A percentile compares a stretch with the other conserved stretches of the same genome.
phyloP scores from a whole-genome alignment of 2,329 filamentous ascomycete species.

The Alternaria arborescens region DNA sequence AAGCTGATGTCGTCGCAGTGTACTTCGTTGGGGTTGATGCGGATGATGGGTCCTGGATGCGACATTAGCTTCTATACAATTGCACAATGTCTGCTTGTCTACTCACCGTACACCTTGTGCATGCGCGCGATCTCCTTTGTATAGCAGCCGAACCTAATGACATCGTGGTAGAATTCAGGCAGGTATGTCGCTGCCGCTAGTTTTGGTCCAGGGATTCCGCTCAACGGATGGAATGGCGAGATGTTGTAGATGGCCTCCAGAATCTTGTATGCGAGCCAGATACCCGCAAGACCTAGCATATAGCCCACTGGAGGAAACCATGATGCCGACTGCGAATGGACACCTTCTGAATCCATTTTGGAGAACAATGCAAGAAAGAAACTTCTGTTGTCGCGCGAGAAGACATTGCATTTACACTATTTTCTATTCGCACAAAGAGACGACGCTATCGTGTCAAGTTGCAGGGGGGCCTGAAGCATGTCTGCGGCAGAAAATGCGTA shows the following conservation, averaged over 20 bases:
- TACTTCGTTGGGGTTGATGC: constrained; percentile 46
- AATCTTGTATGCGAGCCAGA: constrained; percentile 25
- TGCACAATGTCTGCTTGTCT: neutral
- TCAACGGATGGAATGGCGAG: constrained; percentile 41
- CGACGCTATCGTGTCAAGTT: neutral
- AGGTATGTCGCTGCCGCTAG: constrained; percentile 46
- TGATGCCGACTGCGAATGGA: neutral
- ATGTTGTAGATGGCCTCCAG: constrained; percentile 36
- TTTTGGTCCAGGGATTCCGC: constrained; percentile 45
- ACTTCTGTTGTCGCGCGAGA: neutral
- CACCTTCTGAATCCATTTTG: neutral
- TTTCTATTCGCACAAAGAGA: neutral
- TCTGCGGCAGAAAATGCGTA: neutral
- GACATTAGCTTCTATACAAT: neutral
- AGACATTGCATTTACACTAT: neutral
- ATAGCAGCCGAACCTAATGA: constrained; percentile 42
- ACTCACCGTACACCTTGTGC: constrained; percentile 49
- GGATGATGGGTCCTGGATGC: constrained; percentile 41
- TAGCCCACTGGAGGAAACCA: neutral
- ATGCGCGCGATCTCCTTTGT: constrained; percentile 46
- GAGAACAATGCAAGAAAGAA: neutral
- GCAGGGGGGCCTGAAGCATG: neutral
- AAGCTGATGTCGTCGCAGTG: constrained; percentile 43
- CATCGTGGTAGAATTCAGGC: constrained; percentile 52
- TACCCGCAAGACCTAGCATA: constrained; percentile 11